Percentiles rank a stretch among this genome's conserved stretches.
These are phyloP conservation scores for Ettlia oleoabundans DNA, from an alignment of 139 green algal species.

Conservation along the genomic window DNA sequence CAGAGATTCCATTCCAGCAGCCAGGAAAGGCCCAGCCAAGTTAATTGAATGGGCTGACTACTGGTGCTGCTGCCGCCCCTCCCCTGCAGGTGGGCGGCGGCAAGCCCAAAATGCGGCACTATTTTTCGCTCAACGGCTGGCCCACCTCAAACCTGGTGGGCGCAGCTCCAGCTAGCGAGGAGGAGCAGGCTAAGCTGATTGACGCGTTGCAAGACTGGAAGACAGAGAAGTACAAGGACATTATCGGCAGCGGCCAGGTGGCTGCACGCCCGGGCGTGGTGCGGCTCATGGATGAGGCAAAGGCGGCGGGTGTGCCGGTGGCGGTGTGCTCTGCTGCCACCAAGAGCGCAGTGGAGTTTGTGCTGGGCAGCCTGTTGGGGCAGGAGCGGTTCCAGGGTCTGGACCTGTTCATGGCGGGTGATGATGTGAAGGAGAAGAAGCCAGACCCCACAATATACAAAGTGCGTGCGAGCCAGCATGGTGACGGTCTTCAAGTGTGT, in stretches of 20 bases:
- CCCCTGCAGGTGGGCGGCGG: constrained; percentile 69
- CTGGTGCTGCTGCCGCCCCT: neutral
- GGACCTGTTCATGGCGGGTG: constrained; percentile 89
- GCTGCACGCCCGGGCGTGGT: constrained; percentile 76
- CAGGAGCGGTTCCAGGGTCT: constrained; percentile 75
- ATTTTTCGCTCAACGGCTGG: constrained; percentile 80
- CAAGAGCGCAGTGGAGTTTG: constrained; percentile 83
- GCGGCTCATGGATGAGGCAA: constrained; percentile 84
- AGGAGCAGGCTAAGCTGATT: constrained; percentile 77
- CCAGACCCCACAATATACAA: constrained; percentile 85
- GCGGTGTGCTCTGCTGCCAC: constrained; percentile 91
- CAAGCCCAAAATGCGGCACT: constrained; percentile 96
- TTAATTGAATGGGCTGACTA: neutral
- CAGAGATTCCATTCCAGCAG: too few species aligned
- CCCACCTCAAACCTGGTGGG: constrained; percentile 66
- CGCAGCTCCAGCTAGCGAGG: constrained; percentile 61
- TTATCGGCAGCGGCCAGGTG: constrained; percentile 65
- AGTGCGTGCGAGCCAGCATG: neutral
- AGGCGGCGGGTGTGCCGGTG: constrained; percentile 65
- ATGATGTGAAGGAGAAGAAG: constrained; percentile 79
- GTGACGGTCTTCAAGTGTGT: neutral
- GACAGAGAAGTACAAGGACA: constrained; percentile 75
- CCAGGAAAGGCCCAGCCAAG: neutral
- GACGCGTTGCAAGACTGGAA: constrained; percentile 91
- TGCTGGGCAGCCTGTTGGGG: constrained; percentile 82